Percentiles rank a stretch among this genome's conserved stretches.
Evolutionary conservation across 805 yeast species (phyloP).

Genomic region (Yamadazyma endophytica): DNA sequence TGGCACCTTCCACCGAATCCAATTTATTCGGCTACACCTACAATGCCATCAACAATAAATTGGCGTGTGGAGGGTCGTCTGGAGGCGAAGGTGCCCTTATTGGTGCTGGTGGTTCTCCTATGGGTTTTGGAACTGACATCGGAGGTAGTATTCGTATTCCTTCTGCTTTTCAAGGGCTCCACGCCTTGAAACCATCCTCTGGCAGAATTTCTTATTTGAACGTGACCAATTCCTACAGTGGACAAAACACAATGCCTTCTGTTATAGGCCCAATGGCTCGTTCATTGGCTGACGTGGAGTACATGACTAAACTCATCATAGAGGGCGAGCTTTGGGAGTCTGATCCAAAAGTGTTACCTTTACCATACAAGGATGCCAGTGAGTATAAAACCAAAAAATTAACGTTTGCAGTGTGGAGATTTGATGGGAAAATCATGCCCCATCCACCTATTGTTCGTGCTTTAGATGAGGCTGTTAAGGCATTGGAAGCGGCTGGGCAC

Average conservation of each 20-base stretch:
- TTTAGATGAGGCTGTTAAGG: conserved; percentile 23
- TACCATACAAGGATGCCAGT: conserved; percentile 45
- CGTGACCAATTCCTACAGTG: conserved; percentile 17
- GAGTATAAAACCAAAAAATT: conserved; percentile 29
- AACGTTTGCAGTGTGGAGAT: conserved; percentile 5
- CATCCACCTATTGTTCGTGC: too few relatives aligned
- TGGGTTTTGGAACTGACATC: conserved; percentile 23
- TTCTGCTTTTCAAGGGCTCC: conserved; percentile 17
- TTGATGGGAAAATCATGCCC: conserved; percentile 16
- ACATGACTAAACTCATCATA: conserved; percentile 42
- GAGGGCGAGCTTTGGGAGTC: conserved; percentile 51
- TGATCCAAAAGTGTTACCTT: conserved; percentile 35
- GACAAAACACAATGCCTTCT: conserved; percentile 15
- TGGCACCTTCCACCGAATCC: conserved; percentile 19
- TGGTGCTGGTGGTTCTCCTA: conserved; percentile 15
- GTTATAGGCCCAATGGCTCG: conserved; percentile 38
- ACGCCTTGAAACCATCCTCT: conserved; percentile 18
- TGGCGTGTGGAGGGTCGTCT: conserved; percentile 20
- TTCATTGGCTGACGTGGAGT: conserved; percentile 33
- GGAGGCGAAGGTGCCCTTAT: conserved; percentile 23
- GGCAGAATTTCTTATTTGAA: conserved; percentile 16
- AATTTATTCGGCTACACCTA: conserved; percentile 16
- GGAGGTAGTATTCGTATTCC: conserved; percentile 23
- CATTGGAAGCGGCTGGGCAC: conserved; percentile 36
- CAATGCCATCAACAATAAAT: conserved; percentile 15